Evolutionary conservation across 1,284 basidiomycete genomes (phyloP), one percentile per base, ranked within the genome.

Genomic region (Xanthoconium separans): DNA sequence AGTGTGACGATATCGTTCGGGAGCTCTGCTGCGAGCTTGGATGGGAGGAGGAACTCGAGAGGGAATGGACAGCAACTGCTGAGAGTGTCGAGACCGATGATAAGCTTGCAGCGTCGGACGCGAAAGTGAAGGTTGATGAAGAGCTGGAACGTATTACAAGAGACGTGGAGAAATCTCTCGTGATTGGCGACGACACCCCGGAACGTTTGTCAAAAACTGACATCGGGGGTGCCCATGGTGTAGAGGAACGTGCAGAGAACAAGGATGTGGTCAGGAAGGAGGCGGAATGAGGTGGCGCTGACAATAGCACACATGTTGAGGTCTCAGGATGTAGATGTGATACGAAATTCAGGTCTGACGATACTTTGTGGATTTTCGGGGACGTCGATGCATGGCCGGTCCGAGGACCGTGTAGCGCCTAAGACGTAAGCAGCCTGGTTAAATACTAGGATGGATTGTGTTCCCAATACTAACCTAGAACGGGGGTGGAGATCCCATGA

Each of bases 1-100:
- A 84, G 63, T 89, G 87, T 59, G 89, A 91, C 66, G 78, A 81
- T 5, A 73, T 84, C 41, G 77, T 90, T 9, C 70, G 73, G 41
- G 73, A 82, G 34, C 73, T 91, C 15, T 82, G 80, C 61, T 70
- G 69, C 54, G 79, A 79, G 61, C 78, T 91, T n/a, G 87, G 84
- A 11, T 91, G 89, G 89, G 76, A 78, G 47, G 77, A 82, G 6
- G 85, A 89, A 46, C 72, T 91, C 30, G 73, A 79, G 42, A 66
- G 62, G 16, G 66, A 77, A 33, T 89, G 87, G 87, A 75, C 71
- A 16, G 76, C 73, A 58, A 86, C 84, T 8, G 61, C 53, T 18
- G 57, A 63, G 9, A 58, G 55, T 37, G 54, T 65, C 1, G 68
- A 70, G 39, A 60, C 51, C 12, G 54, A 61, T 6, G 63, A 56